Conservation (phyloP, 2,329 filamentous ascomycete genomes). For the Xylariaceae sp. region DNA sequence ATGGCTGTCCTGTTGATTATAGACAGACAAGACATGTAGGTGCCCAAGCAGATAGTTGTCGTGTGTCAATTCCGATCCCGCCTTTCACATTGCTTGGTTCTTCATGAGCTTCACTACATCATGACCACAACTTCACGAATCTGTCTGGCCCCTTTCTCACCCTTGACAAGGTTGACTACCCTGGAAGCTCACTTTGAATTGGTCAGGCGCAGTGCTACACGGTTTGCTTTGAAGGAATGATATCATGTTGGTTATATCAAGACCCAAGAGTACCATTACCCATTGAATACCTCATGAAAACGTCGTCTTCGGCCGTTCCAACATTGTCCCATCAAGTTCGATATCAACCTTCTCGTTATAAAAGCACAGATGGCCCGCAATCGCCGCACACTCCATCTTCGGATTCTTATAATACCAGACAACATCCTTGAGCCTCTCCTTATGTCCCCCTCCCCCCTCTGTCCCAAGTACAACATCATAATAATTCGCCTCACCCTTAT, state of each 20-base stretch:
- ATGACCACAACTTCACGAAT: no score
- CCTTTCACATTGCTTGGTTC: no score
- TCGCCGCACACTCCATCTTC: slow-evolving; percentile 59
- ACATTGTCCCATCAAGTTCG: slow-evolving; percentile 57
- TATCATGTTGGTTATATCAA: not conserved
- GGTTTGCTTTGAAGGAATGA: not conserved
- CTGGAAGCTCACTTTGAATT: no score
- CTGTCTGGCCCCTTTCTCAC: no score
- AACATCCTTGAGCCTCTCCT: slow-evolving; percentile 49
- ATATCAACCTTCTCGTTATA: slow-evolving; percentile 74
- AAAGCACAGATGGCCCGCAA: slow-evolving; percentile 67
- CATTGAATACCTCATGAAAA: slow-evolving; percentile 29
- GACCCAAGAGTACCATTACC: no score
- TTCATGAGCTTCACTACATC: no score
- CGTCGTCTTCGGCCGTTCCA: slow-evolving; percentile 41
- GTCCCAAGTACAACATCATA: slow-evolving; percentile 60
- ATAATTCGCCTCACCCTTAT: slow-evolving; percentile 71
- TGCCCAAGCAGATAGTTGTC: no score
- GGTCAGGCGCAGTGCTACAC: not conserved
- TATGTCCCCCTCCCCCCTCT: slow-evolving; percentile 13
- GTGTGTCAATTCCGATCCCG: no score
- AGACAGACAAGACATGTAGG: no score
- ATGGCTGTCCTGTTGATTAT: no score
- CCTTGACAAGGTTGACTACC: no score
- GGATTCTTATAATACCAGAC: slow-evolving; percentile 70